A percentile compares a stretch with the other conserved stretches of the same genome.
Evolutionary conservation across 2,329 filamentous ascomycete species (phyloP).

Genomic region (Colletotrichum sp.): DNA sequence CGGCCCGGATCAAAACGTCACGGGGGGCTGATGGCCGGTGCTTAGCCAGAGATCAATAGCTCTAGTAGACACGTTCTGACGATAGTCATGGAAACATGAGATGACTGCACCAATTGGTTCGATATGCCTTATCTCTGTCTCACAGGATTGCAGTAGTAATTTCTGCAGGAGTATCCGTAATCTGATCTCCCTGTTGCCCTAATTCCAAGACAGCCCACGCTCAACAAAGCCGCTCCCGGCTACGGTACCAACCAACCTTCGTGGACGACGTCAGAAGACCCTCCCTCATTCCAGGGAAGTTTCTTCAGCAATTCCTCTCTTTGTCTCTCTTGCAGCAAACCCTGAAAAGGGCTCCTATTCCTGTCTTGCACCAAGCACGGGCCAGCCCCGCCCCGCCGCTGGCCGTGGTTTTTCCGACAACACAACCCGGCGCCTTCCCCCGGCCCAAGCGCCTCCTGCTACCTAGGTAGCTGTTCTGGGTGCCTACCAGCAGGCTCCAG

Average conservation of each 20-base stretch:
- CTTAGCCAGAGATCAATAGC: not conserved
- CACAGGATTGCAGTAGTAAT: not conserved
- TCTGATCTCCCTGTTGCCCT: not conserved
- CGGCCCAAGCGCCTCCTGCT: not conserved
- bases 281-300: not conserved
- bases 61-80: not conserved
- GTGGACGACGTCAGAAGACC: not conserved
- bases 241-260: not conserved
- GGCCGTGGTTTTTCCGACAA: slow-evolving; percentile 13
- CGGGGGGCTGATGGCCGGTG: not conserved
- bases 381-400: not conserved
- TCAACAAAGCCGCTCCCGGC: not conserved
- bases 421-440: not conserved
- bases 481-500: not conserved
- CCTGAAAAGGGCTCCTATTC: not conserved
- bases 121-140: not conserved
- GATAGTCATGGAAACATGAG: not conserved
- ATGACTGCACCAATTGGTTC: not conserved
- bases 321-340: not conserved
- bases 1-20: not conserved
- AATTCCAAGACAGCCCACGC: not conserved
- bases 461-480: not conserved
- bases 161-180: not conserved
- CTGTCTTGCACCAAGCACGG: not conserved
- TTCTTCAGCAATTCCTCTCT: not conserved